A percentile compares a stretch with the other conserved stretches of the same genome.
Conservation (phyloP, 257 asterid species). For the Primulina eburnea region DNA sequence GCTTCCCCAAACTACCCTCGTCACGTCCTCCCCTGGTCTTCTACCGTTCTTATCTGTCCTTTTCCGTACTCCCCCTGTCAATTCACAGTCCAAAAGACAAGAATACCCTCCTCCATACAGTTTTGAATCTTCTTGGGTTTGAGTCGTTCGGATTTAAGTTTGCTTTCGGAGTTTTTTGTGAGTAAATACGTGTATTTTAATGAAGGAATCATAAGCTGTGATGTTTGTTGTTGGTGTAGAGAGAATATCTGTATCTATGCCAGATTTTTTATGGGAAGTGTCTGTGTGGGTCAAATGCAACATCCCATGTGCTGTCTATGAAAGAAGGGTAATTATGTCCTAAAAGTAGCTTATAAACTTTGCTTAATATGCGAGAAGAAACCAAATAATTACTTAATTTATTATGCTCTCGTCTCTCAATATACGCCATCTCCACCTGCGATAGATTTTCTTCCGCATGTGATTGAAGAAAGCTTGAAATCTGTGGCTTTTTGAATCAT, state of each 20-base stretch:
- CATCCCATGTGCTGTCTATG: not conserved
- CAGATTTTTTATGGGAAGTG: not conserved
- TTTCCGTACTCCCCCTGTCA: conserved; percentile 42
- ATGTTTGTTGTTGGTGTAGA: too few relatives aligned
- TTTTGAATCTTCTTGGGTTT: not conserved
- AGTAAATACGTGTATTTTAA: not conserved
- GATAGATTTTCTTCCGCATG: conserved; percentile 4
- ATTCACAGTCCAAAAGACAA: not conserved
- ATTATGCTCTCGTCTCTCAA: conserved; percentile 29
- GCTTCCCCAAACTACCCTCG: conserved; percentile 44
- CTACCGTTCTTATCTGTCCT: not conserved
- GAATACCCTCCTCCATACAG: conserved; percentile 23
- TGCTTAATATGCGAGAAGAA: not conserved
- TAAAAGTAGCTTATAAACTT: not conserved
- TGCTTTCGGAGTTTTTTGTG: not conserved
- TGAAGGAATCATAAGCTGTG: too few relatives aligned
- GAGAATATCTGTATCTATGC: not conserved
- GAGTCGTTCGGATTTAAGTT: not conserved
- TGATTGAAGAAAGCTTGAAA: conserved; percentile 6
- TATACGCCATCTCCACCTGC: conserved; percentile 9
- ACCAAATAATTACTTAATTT: conserved; percentile 34
- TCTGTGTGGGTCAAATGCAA: not conserved
- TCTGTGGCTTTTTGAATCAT: conserved; percentile 2
- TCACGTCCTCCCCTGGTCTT: conserved; percentile 14
- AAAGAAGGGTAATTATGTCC: conserved; percentile 27